Evolutionary conservation across 345 rosid species (phyloP), one percentile per base, ranked within the genome.

Genomic region (Populus simonii): DNA sequence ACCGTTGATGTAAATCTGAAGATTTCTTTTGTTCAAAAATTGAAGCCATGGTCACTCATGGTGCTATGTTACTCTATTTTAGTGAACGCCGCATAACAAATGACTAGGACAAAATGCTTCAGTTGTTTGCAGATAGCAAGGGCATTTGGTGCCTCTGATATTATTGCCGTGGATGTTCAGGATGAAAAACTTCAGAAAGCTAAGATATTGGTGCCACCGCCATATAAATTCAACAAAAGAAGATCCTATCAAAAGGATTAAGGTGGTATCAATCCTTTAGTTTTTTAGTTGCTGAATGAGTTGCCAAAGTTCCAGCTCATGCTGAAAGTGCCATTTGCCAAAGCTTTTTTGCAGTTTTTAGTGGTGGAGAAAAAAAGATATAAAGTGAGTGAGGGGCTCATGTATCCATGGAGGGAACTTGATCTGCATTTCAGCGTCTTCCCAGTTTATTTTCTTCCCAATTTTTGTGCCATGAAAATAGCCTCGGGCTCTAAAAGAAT

Each of bases 101-200:
- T 72, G 55, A 82, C 69, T 67, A 67, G 63, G 57, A 45, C 51
- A 71, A 78, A 59, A 80, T 80, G 63, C 75, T 83, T 71, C 92
- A 95, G 98, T 81, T 95, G 99, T 83, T 88, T 95, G 91, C 98
- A 93, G 97, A 93, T 92, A 80, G 99, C 98, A 27, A 91, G 88
- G 85, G 99, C 99, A 76, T 95, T 91, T 84, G 99, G 96, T 81
- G 99, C 99, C 17, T 93, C 98, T 23, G 97, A 91, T 66, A 89
- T 95, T 74, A 93, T 95, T 81, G 99, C 98, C 74, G 99, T 95
- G 75, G 99, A 95, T 86, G 84, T 95, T 82, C 89, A 90, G 74
- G 95, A 93, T 80, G 94, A 93, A 53, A 93, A 92, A 76, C 86
- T 95, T 70, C 72, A 88, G 83, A 95, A 95, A 76, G 97, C 99